Percentiles rank a stretch among this genome's conserved stretches.
phyloP scores from a whole-genome alignment of 2,329 filamentous ascomycete genomes.

The Triangularia setosa region DNA sequence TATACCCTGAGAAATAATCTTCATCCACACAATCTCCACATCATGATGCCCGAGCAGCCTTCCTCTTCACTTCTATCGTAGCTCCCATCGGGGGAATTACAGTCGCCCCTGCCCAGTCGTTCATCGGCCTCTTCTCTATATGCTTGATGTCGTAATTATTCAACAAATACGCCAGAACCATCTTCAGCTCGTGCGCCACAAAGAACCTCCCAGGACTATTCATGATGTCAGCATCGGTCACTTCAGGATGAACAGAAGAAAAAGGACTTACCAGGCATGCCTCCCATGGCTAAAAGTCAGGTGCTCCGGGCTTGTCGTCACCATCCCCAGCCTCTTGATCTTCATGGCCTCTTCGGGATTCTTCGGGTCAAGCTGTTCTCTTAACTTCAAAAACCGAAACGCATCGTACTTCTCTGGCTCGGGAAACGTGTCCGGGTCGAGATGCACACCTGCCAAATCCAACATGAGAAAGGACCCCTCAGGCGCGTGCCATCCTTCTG shows the following conservation, averaged over 20 bases:
- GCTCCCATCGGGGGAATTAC: slow-evolving; percentile 36
- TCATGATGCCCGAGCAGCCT: neutral
- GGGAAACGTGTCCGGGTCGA: slow-evolving; percentile 43
- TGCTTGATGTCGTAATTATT: slow-evolving; percentile 50
- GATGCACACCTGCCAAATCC: slow-evolving; percentile 43
- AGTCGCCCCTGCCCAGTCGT: slow-evolving; percentile 43
- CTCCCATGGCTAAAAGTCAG: slow-evolving; percentile 55
- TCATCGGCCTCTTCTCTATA: slow-evolving; percentile 36
- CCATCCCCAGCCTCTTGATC: slow-evolving; percentile 45
- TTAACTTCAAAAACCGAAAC: slow-evolving; percentile 43
- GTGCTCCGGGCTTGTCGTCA: slow-evolving; percentile 49
- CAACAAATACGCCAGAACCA: slow-evolving; percentile 48
- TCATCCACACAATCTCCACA: neutral
- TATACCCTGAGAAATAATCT: neutral
- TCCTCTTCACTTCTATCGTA: slow-evolving; percentile 29
- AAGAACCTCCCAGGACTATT: slow-evolving; percentile 52
- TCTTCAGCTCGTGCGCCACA: slow-evolving; percentile 52
- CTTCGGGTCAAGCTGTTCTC: slow-evolving; percentile 37
- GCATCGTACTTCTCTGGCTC: slow-evolving; percentile 44
- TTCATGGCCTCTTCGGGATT: slow-evolving; percentile 31
- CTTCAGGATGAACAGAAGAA: neutral
- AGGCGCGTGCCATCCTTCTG: slow-evolving; percentile 44
- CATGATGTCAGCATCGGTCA: neutral
- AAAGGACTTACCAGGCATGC: slow-evolving; percentile 42
- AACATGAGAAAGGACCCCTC: slow-evolving; percentile 41